phyloP scores from a whole-genome alignment of 148 eudicot species.

The Nepenthes gracilis region DNA sequence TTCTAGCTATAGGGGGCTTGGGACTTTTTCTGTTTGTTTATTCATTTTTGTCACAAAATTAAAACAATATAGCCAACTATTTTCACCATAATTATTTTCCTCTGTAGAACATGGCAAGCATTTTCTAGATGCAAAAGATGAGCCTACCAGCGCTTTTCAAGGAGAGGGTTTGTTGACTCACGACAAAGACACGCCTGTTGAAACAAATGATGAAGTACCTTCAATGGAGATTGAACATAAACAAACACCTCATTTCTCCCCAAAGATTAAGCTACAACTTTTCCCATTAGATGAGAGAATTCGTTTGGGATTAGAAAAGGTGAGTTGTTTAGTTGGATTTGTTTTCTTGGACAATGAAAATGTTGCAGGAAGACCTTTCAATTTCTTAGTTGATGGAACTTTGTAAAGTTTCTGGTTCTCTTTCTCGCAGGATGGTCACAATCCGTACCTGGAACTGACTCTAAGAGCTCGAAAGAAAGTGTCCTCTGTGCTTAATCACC shows the following conservation, averaged over 20 bases:
- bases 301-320: conserved; percentile 59
- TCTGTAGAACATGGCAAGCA: not conserved
- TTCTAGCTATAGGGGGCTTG: too few species aligned
- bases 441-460: conserved; percentile 78
- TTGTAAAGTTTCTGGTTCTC: not conserved
- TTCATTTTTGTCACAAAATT: not conserved
- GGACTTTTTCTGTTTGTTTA: not conserved
- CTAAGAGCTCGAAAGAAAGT: conserved; percentile 69
- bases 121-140: not conserved
- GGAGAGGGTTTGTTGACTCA: conserved; percentile 9
- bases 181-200: not conserved
- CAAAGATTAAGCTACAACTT: conserved; percentile 79
- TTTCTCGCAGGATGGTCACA: conserved; percentile 63
- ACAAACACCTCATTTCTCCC: conserved; percentile 6
- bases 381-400: not conserved
- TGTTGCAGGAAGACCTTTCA: not conserved
- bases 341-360: not conserved
- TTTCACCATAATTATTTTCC: not conserved
- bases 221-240: not conserved
- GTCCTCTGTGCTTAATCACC: conserved; percentile 73
- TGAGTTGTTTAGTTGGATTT: conserved; percentile 7
- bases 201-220: conserved; percentile 4
- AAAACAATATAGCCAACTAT: not conserved
- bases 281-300: conserved; percentile 63
- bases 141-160: conserved; percentile 11